phyloP scores from a whole-genome alignment of 169 alveolate genomes.

The Eimeria acervulina region DNA sequence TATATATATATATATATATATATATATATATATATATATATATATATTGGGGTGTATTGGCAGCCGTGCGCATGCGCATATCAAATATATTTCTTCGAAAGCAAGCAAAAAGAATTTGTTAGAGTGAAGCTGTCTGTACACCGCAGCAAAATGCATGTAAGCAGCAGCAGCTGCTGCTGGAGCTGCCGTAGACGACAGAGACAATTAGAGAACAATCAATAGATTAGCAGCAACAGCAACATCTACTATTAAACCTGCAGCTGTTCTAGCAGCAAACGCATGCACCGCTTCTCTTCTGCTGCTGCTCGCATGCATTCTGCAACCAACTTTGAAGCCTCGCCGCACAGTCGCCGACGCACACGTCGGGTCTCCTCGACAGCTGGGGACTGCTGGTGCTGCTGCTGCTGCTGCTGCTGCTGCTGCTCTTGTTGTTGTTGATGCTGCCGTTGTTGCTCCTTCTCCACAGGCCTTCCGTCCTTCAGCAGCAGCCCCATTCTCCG shows the following conservation, averaged over 20 bases:
- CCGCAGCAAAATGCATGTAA: no score
- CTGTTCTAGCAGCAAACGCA: neutral
- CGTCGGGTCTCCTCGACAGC: neutral
- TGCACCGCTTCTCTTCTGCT: conserved; percentile 25
- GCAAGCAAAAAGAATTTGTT: no score
- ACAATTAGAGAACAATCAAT: no score
- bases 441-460: conserved; percentile 23
- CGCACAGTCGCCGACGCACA: conserved; percentile 62
- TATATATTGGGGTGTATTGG: no score
- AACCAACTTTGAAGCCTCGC: neutral
- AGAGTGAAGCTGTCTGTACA: no score
- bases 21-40: no score
- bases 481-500: neutral
- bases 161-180: no score
- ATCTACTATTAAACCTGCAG: conserved; percentile 28
- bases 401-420: neutral
- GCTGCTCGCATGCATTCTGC: conserved; percentile 41
- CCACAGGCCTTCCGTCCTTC: neutral
- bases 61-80: no score
- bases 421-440: neutral
- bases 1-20: no score
- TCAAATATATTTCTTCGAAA: no score
- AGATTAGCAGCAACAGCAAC: neutral
- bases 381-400: neutral
- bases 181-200: no score